A percentile compares a stretch with the other conserved stretches of the same genome.
Evolutionary conservation across 352 stramenopile genomes (phyloP).

Genomic region (Globisporangium acanthophoron): DNA sequence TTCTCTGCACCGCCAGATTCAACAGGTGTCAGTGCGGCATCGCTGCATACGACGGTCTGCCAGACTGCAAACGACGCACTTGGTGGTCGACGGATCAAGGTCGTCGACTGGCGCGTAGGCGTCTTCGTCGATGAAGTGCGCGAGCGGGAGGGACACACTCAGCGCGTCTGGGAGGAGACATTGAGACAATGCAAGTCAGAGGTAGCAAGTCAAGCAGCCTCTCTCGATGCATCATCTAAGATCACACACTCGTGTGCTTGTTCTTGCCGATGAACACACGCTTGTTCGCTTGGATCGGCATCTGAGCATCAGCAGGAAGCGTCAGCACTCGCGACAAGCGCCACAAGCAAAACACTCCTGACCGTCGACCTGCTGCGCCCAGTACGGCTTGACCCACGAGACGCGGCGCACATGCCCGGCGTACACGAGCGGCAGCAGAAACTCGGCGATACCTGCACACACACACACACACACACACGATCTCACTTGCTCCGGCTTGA

Average conservation of each 20-base stretch:
- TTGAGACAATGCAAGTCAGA: neutral
- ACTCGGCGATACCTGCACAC: slow-evolving; percentile 76
- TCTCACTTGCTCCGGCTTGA: neutral
- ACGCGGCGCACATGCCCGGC: slow-evolving; percentile 71
- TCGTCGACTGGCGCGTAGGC: slow-evolving; percentile 37
- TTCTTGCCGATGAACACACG: slow-evolving; percentile 15
- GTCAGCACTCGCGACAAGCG: neutral
- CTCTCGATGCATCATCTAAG: too few species aligned
- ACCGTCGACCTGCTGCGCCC: slow-evolving; percentile 52
- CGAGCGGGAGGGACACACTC: slow-evolving; percentile 43
- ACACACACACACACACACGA: neutral
- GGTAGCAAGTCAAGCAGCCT: neutral
- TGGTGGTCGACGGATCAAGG: slow-evolving; percentile 25
- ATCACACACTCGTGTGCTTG: slow-evolving; percentile 4
- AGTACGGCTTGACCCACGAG: slow-evolving; percentile 80
- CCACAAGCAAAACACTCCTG: neutral
- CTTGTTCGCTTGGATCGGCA: slow-evolving; percentile 2
- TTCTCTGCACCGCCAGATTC: slow-evolving; percentile 9
- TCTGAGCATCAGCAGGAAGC: neutral
- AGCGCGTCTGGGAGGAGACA: slow-evolving; percentile 18
- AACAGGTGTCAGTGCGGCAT: neutral
- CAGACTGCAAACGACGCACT: slow-evolving; percentile 11
- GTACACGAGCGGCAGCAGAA: slow-evolving; percentile 74
- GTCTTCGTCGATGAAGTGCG: slow-evolving; percentile 74
- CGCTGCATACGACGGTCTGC: neutral